Percentiles rank a stretch among this genome's conserved stretches.
Evolutionary conservation across 108 stramenopile genomes (phyloP).

Genomic region (Stephanodiscus triporus): DNA sequence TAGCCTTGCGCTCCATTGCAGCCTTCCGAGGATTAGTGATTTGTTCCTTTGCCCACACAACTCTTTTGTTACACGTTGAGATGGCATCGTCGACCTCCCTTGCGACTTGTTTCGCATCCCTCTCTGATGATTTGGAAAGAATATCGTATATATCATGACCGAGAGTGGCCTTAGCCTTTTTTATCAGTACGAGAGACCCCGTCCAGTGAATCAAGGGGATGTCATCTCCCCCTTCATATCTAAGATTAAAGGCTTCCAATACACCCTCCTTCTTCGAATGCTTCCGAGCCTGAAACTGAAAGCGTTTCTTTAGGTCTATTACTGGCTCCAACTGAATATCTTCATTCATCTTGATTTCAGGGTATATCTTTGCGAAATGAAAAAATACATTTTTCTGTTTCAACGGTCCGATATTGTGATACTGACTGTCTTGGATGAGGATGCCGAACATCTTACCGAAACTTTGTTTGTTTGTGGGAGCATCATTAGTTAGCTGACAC

Average conservation of each 20-base stretch:
- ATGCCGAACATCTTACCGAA: background rate
- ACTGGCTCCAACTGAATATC: background rate
- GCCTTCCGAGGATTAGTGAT: constrained; percentile 1
- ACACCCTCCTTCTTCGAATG: background rate
- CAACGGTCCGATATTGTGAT: constrained; percentile 3
- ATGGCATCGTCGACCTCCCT: constrained; percentile 2
- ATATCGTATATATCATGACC: constrained; percentile 19
- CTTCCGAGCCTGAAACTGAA: constrained; percentile 15
- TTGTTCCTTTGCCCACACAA: constrained; percentile 13
- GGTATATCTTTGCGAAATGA: background rate
- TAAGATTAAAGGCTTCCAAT: constrained; percentile 15
- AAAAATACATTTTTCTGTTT: background rate
- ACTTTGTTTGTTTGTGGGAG: background rate
- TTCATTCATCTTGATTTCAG: background rate
- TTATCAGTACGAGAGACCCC: constrained; percentile 6
- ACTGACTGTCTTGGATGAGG: constrained; percentile 6
- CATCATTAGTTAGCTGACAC: background rate
- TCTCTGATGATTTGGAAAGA: constrained; percentile 10
- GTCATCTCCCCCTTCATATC: constrained; percentile 15
- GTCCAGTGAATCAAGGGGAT: constrained; percentile 14
- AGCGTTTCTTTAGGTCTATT: background rate
- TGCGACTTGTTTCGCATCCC: constrained; percentile 2
- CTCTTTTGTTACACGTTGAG: constrained; percentile 6
- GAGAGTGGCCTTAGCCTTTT: constrained; percentile 14
- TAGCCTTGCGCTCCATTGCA: constrained; percentile 19